A percentile compares a stretch with the other conserved stretches of the same genome.
Evolutionary conservation across 108 stramenopile genomes (phyloP).

Genomic region (Cyclotella baltica): DNA sequence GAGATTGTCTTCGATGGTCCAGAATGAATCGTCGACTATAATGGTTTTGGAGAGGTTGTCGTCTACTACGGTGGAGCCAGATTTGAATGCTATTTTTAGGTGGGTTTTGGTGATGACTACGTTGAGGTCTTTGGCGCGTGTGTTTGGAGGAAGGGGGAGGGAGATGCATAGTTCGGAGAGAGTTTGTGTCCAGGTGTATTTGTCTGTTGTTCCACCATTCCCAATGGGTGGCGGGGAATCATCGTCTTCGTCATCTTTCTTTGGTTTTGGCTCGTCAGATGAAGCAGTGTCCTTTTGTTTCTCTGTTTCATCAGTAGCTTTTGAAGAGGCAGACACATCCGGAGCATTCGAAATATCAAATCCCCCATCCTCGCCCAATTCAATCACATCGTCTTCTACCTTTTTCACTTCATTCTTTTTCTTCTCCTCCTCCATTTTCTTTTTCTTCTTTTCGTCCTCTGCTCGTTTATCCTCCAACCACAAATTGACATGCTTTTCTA

Average conservation of each 20-base stretch:
- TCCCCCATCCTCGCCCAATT: constrained; percentile 70
- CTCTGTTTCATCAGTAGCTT: constrained; percentile 1
- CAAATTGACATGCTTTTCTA: constrained; percentile 75
- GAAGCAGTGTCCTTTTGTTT: constrained; percentile 12
- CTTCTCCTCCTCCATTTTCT: constrained; percentile 47
- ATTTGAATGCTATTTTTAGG: constrained; percentile 85
- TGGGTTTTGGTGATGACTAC: constrained; percentile 83
- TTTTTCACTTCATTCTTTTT: constrained; percentile 17
- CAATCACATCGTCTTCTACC: constrained; percentile 73
- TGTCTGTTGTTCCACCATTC: constrained; percentile 94
- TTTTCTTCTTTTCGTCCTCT: constrained; percentile 42
- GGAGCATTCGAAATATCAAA: constrained; percentile 72
- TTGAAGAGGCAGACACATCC: not conserved
- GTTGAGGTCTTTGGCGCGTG: constrained; percentile 89
- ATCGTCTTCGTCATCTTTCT: constrained; percentile 43
- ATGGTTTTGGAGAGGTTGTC: constrained; percentile 89
- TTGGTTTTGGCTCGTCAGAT: constrained; percentile 8
- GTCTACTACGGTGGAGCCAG: constrained; percentile 72
- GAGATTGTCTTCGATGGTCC: constrained; percentile 98
- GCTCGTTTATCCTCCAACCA: constrained; percentile 51
- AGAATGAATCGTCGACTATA: constrained; percentile 98
- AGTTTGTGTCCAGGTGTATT: constrained; percentile 98
- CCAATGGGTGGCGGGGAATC: constrained; percentile 85
- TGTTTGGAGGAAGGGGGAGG: constrained; percentile 88
- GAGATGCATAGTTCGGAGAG: constrained; percentile 90